phyloP scores from a whole-genome alignment of 495 filamentous ascomycete species.

The Xylaria telfairii region DNA sequence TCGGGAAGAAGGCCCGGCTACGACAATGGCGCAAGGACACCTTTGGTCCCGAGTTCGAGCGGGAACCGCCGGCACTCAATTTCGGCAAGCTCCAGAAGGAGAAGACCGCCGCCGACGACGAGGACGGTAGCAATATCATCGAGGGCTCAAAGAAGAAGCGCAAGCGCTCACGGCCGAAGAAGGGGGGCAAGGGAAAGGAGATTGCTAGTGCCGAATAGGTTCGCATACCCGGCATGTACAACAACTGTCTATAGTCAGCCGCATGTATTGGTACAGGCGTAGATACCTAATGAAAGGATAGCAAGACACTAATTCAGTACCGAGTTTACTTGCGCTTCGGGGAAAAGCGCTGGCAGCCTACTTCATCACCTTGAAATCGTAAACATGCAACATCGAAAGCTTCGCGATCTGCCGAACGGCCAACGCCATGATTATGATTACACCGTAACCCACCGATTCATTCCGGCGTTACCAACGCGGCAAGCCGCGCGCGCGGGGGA shows the following conservation, averaged over 20 bases:
- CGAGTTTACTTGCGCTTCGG: not conserved
- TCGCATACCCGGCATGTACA: slow-evolving; percentile 1
- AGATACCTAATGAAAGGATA: slow-evolving; percentile 20
- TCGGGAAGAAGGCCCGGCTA: slow-evolving; percentile 90
- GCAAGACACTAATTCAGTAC: not conserved
- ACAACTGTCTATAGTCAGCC: not conserved
- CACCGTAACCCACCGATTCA: not conserved
- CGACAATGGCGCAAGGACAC: slow-evolving; percentile 91
- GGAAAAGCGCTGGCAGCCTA: not conserved
- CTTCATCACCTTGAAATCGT: not conserved
- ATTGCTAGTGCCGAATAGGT: slow-evolving; percentile 27
- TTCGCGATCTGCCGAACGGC: slow-evolving; percentile 4
- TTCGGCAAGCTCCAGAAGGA: slow-evolving; percentile 42
- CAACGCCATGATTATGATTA: not conserved
- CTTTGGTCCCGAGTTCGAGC: slow-evolving; percentile 72
- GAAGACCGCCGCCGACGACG: slow-evolving; percentile 13
- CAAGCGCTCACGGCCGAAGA: slow-evolving; percentile 53
- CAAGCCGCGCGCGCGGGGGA: not conserved
- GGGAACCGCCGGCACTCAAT: slow-evolving; percentile 54
- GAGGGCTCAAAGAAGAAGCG: slow-evolving; percentile 53
- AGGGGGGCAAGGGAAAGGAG: slow-evolving; percentile 34
- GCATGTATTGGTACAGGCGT: slow-evolving; percentile 11
- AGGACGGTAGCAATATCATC: slow-evolving; percentile 38
- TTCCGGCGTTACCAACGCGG: not conserved
- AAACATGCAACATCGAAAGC: not conserved